Conservation (phyloP, 208 protist genomes). For the Acanthamoeba royreba region DNA sequence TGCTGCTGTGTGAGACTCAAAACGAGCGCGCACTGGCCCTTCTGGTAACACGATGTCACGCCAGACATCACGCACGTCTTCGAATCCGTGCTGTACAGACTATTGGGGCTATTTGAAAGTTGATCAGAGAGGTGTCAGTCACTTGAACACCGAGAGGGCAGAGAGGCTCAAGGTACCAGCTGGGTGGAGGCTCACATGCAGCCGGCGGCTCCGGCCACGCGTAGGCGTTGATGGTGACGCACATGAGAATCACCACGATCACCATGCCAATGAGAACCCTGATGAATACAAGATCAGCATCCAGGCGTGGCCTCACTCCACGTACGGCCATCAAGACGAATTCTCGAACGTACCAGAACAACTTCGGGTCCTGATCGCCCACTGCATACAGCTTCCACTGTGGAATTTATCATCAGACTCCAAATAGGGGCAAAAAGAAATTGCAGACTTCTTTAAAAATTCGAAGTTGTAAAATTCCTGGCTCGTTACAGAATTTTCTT, state of each 20-base stretch:
- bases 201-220: neutral
- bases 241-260: neutral
- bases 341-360: neutral
- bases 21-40: neutral
- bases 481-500: too few relatives aligned
- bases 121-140: too few relatives aligned
- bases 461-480: neutral
- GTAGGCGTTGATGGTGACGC: slow-evolving; percentile 22
- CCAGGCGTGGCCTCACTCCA: too few relatives aligned
- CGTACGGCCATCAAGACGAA: too few relatives aligned
- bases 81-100: neutral
- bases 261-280: neutral
- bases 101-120: neutral
- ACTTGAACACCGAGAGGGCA: too few relatives aligned
- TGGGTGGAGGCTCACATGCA: neutral
- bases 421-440: neutral
- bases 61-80: neutral
- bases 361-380: slow-evolving; percentile 25
- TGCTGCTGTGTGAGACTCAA: neutral
- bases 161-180: too few relatives aligned
- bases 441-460: neutral
- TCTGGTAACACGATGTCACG: neutral
- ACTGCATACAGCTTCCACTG: neutral
- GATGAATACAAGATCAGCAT: neutral
- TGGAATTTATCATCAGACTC: neutral